Base-by-base conservation (phyloP, 805 yeast species). In the Blastobotrys muscicola region DNA sequence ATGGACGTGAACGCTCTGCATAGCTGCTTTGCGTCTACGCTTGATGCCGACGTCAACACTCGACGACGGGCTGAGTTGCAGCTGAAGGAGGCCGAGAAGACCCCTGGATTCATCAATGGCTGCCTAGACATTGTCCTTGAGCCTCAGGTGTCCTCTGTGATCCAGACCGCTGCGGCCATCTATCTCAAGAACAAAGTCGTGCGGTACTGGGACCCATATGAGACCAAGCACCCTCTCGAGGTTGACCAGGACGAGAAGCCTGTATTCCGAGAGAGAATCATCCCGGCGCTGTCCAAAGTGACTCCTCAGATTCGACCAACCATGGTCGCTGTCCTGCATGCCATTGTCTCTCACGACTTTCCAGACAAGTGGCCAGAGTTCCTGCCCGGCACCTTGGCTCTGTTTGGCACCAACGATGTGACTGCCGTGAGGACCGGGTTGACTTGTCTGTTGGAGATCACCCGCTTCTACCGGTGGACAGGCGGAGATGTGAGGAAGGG, bases 101-200 rank as follows among this genome's bases (percentile, higher is more conserved):
- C 71, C 2, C 76, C 83, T 1, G 95, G 94, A 4, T 89, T 89
- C 57, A 65, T 85, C 33, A 82, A 82, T 4, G 89, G 90, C 1
- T 84, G 95, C 60, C 66, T 90, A 38, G 90, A 85, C 57, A 80
- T 87, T 41, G 70, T 86, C 13, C 59, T 72, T 12, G 73, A 76
- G 14, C 63, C 64, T 5, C 75, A 71, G 12, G 77, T 72, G 11
- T 67, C 76, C 4, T 61, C 64, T 2, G 74, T 69, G 16, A 70
- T 82, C 40, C 74, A 79, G 52, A 66, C 76, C 39, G 84, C 94
- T 9, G 82, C 94, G 2, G 87, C 92, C 0, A 79, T 90, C 3
- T 85, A 77, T 61, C 76, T 86, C 61, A 90, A 90, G 60, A 89
- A 90, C 61, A 71, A 78, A 45, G 70, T 86, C 15, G 66, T 70